A percentile compares a stretch with the other conserved stretches of the same genome.
Conservation (phyloP, 305 asterid species). For the Coffea humblotiana region DNA sequence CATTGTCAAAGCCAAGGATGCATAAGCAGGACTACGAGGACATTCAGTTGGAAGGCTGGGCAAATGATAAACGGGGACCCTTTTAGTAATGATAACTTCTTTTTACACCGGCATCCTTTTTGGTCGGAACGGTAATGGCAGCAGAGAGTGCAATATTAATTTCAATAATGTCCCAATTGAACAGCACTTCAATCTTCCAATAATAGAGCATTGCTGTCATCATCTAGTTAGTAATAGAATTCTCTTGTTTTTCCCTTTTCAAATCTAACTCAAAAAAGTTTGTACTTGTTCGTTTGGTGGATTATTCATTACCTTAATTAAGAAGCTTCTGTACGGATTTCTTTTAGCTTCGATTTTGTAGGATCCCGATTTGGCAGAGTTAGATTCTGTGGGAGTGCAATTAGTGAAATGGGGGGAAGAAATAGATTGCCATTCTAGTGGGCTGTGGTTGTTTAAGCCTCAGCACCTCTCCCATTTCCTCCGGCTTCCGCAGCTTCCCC, state of each 20-base stretch:
- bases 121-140: conserved; percentile 27
- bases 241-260: not conserved
- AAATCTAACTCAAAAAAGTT: not conserved
- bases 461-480: too few relatives aligned
- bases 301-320: not conserved
- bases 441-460: not conserved
- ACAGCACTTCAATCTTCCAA: conserved; percentile 36
- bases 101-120: conserved; percentile 73
- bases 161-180: conserved; percentile 20
- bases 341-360: not conserved
- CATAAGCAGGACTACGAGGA: conserved; percentile 46
- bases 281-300: not conserved
- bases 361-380: not conserved
- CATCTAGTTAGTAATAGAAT: conserved; percentile 17
- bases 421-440: conserved; percentile 2
- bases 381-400: not conserved
- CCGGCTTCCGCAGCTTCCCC: too few relatives aligned
- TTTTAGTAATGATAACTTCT: conserved; percentile 71
- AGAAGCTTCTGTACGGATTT: not conserved
- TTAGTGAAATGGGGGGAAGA: not conserved
- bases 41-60: conserved; percentile 77
- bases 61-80: conserved; percentile 49
- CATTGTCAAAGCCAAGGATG: conserved; percentile 4
- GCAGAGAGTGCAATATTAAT: conserved; percentile 29
- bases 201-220: conserved; percentile 6